Evolutionary conservation across 2,329 filamentous ascomycete genomes (phyloP).

Genomic region (Talaromyces sp.): DNA sequence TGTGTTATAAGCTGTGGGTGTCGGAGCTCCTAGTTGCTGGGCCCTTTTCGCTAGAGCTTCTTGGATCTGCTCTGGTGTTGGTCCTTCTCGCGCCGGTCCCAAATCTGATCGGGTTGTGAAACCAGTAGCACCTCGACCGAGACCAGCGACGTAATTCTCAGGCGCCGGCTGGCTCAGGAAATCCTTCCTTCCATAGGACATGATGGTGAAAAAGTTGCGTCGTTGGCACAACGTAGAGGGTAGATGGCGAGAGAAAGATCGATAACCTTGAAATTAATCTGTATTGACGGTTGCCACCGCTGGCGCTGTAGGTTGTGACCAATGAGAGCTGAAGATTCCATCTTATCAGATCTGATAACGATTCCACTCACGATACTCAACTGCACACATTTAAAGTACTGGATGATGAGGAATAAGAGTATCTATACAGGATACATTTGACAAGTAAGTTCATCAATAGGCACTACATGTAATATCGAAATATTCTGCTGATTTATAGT

Average conservation of each 20-base stretch:
- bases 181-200: conserved; percentile 67
- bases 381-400: not conserved
- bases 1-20: conserved; percentile 70
- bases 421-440: not conserved
- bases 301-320: not conserved
- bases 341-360: conserved; percentile 17
- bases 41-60: conserved; percentile 94
- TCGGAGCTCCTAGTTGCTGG: conserved; percentile 70
- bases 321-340: not conserved
- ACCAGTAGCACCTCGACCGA: conserved; percentile 94
- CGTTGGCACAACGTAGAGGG: not conserved
- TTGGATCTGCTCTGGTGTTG: conserved; percentile 97
- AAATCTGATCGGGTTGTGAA: conserved; percentile 97
- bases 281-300: conserved; percentile 9
- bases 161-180: conserved; percentile 84
- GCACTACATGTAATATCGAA: not conserved
- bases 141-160: conserved; percentile 89
- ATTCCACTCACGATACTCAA: not conserved
- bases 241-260: not conserved
- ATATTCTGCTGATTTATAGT: not conserved
- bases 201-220: conserved; percentile 31
- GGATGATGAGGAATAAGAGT: not conserved
- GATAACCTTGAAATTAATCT: not conserved
- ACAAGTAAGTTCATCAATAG: not conserved
- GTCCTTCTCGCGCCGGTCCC: conserved; percentile 89